Percentiles rank a stretch among this genome's conserved stretches.
phyloP scores from a whole-genome alignment of 768 basidiomycete genomes.

The Xerocomellus amylosporus region DNA sequence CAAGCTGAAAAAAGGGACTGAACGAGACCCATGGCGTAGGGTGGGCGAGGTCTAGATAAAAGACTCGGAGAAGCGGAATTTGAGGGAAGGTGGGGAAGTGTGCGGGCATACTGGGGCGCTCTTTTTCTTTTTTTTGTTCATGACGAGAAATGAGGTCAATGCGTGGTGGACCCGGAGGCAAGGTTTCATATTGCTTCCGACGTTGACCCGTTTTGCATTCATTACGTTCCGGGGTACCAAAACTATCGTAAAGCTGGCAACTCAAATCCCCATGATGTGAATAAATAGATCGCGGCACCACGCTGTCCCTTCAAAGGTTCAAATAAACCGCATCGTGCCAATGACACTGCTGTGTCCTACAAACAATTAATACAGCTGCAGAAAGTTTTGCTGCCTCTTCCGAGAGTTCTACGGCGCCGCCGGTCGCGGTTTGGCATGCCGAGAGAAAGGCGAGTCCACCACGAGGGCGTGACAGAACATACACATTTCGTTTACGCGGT shows the following conservation, averaged over 20 bases:
- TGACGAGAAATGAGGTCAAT: slow-evolving; percentile 13
- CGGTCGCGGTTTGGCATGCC: slow-evolving; percentile 43
- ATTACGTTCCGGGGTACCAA: no score
- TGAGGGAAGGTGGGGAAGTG: background rate
- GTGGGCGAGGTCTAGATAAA: background rate
- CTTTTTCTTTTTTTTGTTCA: background rate
- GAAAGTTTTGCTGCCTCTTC: slow-evolving; percentile 40
- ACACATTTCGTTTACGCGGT: background rate
- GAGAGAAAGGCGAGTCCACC: slow-evolving; percentile 41
- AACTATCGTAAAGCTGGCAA: no score
- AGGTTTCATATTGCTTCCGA: background rate
- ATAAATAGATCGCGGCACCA: slow-evolving; percentile 26
- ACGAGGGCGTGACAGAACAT: slow-evolving; percentile 2
- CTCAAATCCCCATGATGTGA: background rate
- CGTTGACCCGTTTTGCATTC: background rate
- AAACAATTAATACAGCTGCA: slow-evolving; percentile 37
- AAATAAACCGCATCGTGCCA: slow-evolving; percentile 46
- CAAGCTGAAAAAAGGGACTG: slow-evolving; percentile 17
- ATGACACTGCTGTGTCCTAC: slow-evolving; percentile 34
- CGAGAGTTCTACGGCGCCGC: slow-evolving; percentile 31
- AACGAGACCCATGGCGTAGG: slow-evolving; percentile 17
- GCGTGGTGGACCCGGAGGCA: background rate
- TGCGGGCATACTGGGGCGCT: slow-evolving; percentile 14
- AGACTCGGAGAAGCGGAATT: background rate
- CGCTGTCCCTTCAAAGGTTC: slow-evolving; percentile 33